phyloP scores from a whole-genome alignment of 2,329 filamentous ascomycete species.

The Colletotrichum liaoningense region DNA sequence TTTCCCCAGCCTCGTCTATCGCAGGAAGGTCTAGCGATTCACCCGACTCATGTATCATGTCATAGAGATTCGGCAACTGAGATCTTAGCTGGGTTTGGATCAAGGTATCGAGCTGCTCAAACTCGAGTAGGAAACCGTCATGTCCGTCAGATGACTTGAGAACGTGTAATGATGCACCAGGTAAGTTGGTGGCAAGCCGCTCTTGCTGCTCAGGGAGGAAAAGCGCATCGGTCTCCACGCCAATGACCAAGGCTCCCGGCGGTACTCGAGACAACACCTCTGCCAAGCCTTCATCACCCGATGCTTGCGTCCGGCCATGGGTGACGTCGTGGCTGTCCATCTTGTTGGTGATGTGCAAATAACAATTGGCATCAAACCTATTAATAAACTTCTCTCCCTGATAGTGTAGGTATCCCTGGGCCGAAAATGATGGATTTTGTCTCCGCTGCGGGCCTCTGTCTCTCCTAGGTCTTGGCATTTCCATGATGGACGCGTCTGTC shows the following conservation, averaged over 20 bases:
- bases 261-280: conserved; percentile 40
- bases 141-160: conserved; percentile 47
- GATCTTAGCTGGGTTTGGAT: conserved; percentile 38
- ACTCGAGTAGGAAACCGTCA: conserved; percentile 51
- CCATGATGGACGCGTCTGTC: conserved; percentile 53
- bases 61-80: conserved; percentile 3
- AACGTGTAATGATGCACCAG: conserved; percentile 41
- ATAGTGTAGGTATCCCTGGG: conserved; percentile 50
- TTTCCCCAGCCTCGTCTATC: background rate
- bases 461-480: no score
- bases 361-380: conserved; percentile 53
- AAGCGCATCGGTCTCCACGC: conserved; percentile 48
- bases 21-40: background rate
- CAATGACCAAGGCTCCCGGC: conserved; percentile 45
- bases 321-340: conserved; percentile 52
- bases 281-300: conserved; percentile 45
- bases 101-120: conserved; percentile 44
- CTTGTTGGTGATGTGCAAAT: conserved; percentile 49
- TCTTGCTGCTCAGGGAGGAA: conserved; percentile 47
- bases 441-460: background rate
- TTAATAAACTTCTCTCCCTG: conserved; percentile 51
- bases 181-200: conserved; percentile 43
- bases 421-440: conserved; percentile 44
- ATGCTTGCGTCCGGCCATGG: conserved; percentile 45
- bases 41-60: background rate